phyloP scores from a whole-genome alignment of 192 early-diverging fungal genomes.

The Backusella macrospora region DNA sequence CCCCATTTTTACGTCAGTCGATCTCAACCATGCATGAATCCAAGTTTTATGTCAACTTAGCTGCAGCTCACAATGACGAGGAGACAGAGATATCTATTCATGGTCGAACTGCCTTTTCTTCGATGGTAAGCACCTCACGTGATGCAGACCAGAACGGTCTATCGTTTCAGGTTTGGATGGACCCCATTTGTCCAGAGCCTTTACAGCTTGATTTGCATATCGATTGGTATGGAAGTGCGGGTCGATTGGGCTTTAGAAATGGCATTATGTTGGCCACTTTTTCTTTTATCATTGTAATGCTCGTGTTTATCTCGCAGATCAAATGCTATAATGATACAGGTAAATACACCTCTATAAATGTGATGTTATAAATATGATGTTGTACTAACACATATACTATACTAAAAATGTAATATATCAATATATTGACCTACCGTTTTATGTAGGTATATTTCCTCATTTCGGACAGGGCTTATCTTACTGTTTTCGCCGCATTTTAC shows the following conservation, averaged over 20 bases:
- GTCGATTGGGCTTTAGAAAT: constrained; percentile 69
- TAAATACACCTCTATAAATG: constrained; percentile 8
- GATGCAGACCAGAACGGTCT: constrained; percentile 41
- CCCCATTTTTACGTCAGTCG: constrained; percentile 56
- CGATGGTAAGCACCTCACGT: constrained; percentile 13
- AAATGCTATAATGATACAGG: constrained; percentile 38
- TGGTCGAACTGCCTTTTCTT: constrained; percentile 50
- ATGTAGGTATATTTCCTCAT: constrained; percentile 41
- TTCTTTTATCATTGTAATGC: constrained; percentile 63
- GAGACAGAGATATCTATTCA: constrained; percentile 54
- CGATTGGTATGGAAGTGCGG: constrained; percentile 73
- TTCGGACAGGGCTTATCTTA: constrained; percentile 44
- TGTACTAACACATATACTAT: not conserved
- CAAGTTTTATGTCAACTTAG: constrained; percentile 53
- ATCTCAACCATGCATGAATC: constrained; percentile 59
- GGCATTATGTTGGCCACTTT: constrained; percentile 70
- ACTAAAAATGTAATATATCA: not conserved
- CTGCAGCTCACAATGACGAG: constrained; percentile 10
- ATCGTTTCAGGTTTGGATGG: constrained; percentile 55
- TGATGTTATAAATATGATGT: not conserved
- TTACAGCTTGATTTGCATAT: constrained; percentile 52
- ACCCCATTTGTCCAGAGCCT: constrained; percentile 50
- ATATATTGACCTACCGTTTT: not conserved
- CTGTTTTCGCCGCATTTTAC: constrained; percentile 39
- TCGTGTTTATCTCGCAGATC: constrained; percentile 55